A percentile compares a stretch with the other conserved stretches of the same genome.
phyloP scores from a whole-genome alignment of 306 rosid genomes.

The Ammopiptanthus mongolicus region DNA sequence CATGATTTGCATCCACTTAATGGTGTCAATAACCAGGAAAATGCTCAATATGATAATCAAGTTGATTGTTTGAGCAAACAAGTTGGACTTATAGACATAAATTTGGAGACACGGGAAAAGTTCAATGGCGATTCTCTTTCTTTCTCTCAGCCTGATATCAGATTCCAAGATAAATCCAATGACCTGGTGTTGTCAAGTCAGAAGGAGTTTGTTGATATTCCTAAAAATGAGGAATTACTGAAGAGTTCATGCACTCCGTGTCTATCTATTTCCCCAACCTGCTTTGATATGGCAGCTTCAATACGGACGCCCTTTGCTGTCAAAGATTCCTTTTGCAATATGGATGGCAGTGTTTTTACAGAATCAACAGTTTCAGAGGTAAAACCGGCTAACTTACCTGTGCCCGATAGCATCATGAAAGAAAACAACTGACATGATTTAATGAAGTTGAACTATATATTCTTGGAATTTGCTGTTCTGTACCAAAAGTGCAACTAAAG shows the following conservation, averaged over 20 bases:
- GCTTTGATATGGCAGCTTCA: conserved; percentile 14
- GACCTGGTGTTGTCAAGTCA: conserved; percentile 18
- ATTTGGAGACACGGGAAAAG: conserved; percentile 19
- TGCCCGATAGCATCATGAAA: conserved; percentile 24
- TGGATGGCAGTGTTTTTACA: conserved; percentile 27
- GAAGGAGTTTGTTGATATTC: conserved; percentile 20
- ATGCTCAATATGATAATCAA: conserved; percentile 32
- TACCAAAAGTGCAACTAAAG: conserved; percentile 9
- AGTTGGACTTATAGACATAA: conserved; percentile 42
- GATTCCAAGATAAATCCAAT: conserved; percentile 30
- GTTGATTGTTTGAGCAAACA: conserved; percentile 44
- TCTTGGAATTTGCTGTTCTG: conserved; percentile 4
- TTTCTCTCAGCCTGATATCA: conserved; percentile 17
- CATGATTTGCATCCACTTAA: conserved; percentile 25
- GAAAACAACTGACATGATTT: conserved; percentile 29
- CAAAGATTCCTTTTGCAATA: conserved; percentile 51
- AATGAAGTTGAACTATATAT: neutral
- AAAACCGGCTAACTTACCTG: conserved; percentile 19
- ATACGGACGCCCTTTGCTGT: conserved; percentile 39
- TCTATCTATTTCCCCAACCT: conserved; percentile 21
- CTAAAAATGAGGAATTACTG: conserved; percentile 12
- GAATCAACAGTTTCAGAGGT: conserved; percentile 32
- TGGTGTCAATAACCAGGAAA: conserved; percentile 19
- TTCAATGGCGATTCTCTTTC: conserved; percentile 23
- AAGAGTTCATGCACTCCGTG: conserved; percentile 1